Base-by-base conservation (phyloP, 306 rosid species). In the Quercus robur region DNA sequence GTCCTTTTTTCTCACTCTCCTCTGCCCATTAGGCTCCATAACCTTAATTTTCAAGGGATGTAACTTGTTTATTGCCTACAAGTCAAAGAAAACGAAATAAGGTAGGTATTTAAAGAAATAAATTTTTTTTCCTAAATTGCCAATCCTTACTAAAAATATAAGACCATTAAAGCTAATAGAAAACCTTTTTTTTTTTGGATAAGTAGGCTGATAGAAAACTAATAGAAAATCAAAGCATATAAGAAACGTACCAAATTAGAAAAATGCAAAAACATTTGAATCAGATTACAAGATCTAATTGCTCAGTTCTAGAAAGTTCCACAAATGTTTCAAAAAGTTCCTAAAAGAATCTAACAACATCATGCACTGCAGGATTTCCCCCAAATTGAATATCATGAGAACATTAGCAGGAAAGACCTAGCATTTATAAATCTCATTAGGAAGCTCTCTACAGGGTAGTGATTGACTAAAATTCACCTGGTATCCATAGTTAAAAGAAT, bases 11-110 rank as follows among this genome's bases (percentile, higher is more conserved):
- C 76, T 85, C 59, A 70, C 88, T 88, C 89, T 91, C 77, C 78
- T 85, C 55, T 86, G 89, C 78, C 91, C 94, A 56, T 89, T 88
- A 81, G 90, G 82, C 78, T 90, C 97, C 99, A 96, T 96, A 71
- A 21, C 74, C 83, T 46, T n/a, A 31, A 61, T 76, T 15, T 74
- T 41, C 78, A 72, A 80, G 59, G 61, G 75, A 83, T 55, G 57
- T 81, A 79, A 84, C 87, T 89, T 80, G 83, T 82, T 66, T 76
- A 78, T 91, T 84, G 79, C 58, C 75, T 71, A 78, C 73, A 69
- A 70, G 88, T 33, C 76, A 66, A 62, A 75, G 75, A 64, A 87
- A 18, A 72, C 55, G 83, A n/a, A 68, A 81, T 64, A 71, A 72
- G 68, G 67, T 73, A 82, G 20, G 69, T 70, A 18, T 30, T 57